Evolutionary conservation across 139 green algal genomes (phyloP).

Genomic region (Diplosphaera chodatii): DNA sequence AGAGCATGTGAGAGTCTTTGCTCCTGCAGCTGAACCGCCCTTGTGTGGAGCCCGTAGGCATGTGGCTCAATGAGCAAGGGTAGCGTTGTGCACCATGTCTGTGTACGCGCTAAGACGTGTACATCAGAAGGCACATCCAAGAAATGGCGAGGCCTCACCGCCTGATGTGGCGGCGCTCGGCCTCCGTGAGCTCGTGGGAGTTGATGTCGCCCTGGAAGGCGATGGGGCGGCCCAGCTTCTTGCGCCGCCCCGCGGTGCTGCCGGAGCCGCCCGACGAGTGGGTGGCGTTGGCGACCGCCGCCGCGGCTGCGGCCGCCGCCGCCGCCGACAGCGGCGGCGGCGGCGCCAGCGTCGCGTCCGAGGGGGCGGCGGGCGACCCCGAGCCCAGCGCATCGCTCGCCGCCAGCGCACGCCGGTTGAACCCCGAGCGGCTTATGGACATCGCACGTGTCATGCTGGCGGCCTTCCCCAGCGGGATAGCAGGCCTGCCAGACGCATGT

Average conservation of each 20-base stretch:
- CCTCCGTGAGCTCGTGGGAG: slow-evolving; percentile 18
- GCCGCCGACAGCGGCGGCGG: neutral
- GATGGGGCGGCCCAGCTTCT: slow-evolving; percentile 18
- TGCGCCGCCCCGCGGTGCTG: neutral
- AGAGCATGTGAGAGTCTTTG: too few species aligned
- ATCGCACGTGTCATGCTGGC: neutral
- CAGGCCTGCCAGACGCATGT: neutral
- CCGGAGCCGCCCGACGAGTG: neutral
- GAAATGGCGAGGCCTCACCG: too few species aligned
- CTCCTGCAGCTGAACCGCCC: too few species aligned
- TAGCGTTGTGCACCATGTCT: too few species aligned
- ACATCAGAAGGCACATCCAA: too few species aligned
- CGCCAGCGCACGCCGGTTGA: too few species aligned
- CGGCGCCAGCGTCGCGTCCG: neutral
- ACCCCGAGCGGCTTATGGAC: neutral
- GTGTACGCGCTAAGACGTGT: too few species aligned
- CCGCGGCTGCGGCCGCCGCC: too few species aligned
- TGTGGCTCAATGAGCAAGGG: too few species aligned
- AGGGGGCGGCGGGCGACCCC: too few species aligned
- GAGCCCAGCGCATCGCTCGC: too few species aligned
- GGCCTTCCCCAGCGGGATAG: neutral
- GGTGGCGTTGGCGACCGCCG: neutral
- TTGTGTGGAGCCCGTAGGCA: too few species aligned
- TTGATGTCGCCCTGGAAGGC: slow-evolving; percentile 18
- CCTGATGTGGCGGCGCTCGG: slow-evolving; percentile 27